Conservation (phyloP, 345 rosid genomes). For the Triadica sebifera region DNA sequence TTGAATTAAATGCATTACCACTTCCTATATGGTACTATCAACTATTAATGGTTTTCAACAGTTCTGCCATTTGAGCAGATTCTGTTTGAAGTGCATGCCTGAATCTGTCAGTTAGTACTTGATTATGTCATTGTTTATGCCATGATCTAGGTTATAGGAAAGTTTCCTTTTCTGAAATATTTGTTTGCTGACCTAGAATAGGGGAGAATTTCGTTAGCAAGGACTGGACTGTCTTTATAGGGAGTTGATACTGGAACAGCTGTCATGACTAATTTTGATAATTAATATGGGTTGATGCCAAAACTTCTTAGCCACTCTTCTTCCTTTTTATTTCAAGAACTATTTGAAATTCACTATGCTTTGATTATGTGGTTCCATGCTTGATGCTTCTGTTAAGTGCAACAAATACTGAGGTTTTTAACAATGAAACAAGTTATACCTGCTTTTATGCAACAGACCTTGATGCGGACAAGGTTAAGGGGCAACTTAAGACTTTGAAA, state of each 20-base stretch:
- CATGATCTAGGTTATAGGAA: neutral
- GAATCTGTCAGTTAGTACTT: neutral
- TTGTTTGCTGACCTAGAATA: neutral
- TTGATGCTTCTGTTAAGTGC: neutral
- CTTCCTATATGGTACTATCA: neutral
- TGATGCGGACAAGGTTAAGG: constrained; percentile 38
- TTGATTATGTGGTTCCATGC: neutral
- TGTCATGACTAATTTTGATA: too few relatives aligned
- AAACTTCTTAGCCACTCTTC: neutral
- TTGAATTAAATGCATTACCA: neutral
- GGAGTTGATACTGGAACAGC: neutral
- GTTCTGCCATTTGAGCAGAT: neutral
- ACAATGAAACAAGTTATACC: neutral
- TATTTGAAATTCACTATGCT: neutral
- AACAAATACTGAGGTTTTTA: neutral
- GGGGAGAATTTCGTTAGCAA: neutral
- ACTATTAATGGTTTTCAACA: neutral
- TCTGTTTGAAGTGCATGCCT: neutral
- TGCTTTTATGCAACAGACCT: constrained; percentile 36
- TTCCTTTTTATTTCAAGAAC: neutral
- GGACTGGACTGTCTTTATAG: neutral
- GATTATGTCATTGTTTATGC: neutral
- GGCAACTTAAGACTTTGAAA: constrained; percentile 52
- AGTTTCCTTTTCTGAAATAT: neutral
- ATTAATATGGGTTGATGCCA: neutral